Base-by-base conservation (phyloP, 2,329 filamentous ascomycete genomes). In the Clonostachys solani region DNA sequence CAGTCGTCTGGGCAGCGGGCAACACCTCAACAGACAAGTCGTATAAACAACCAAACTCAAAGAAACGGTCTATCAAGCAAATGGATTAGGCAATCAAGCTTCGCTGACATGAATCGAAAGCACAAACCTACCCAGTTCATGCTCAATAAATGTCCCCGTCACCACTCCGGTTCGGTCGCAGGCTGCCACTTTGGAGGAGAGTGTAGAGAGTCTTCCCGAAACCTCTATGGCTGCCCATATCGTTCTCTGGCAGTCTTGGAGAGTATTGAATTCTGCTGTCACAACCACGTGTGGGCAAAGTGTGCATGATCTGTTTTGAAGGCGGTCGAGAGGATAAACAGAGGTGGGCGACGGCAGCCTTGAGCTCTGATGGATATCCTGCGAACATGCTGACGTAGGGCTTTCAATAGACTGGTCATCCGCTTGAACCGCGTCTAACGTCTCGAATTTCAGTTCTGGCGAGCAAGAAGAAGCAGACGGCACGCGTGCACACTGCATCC, bases 41-140 rank as follows among this genome's bases (percentile, higher is more conserved):
- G 53, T 76, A 72, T 13, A 82, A 60, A 49, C 71, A 74, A 12
- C 74, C 75, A 57, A 73, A 74, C 34, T 65, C 65, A 48, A 68
- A 62, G 15, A 55, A 55, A 6, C 52, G 52, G 49, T 63, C 69
- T 71, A 16, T 4, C 10, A n/a, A 41, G 6, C 8, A 19, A 9
- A 6, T 42, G 9, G 23, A 10, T 40, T 19, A 40, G 47, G 37
- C 35, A 38, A 16, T 29, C 17, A 23, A n/a, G 15, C 37, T 40
- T 16, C 35, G 23, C 19, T 4, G 37, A 29, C 23, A 29, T 29
- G 16, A 36, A 19, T 6, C 13, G n/a, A 12, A 37, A 29, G 13
- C 16, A 6, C 16, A 12, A 37, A 29, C 33, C 18, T 33, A 49
- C 48, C 48, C 34, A 48, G 33, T 12, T 47, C 37, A 46, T 56